These are phyloP conservation scores for Hydrangea macrophylla DNA, from an alignment of 148 eudicot genomes.

Conservation along the genomic window DNA sequence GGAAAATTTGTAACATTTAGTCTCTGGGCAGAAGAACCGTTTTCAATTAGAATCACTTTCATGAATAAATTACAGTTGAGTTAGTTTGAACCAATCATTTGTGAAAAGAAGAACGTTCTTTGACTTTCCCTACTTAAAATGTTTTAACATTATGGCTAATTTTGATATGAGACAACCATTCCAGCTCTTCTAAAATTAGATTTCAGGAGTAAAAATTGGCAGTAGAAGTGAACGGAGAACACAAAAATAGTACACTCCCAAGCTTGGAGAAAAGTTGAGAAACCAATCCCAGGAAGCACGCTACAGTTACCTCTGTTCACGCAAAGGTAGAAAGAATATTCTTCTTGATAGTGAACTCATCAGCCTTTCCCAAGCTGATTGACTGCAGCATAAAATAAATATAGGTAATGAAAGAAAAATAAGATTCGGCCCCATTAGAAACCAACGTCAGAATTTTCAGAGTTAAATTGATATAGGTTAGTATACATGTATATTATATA, in stretches of 20 bases:
- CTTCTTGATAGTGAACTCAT: constrained; percentile 91
- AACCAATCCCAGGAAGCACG: not conserved
- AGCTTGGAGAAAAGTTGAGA: constrained; percentile 2
- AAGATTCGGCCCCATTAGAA: constrained; percentile 2
- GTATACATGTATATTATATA: too few species aligned
- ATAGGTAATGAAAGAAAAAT: not conserved
- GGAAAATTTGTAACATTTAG: too few species aligned
- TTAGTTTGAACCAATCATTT: not conserved
- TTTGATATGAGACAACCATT: not conserved
- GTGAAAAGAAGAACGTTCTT: not conserved
- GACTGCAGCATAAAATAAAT: constrained; percentile 54
- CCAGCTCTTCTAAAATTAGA: not conserved
- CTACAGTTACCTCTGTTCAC: constrained; percentile 17
- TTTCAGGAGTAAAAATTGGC: not conserved
- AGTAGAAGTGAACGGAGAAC: not conserved
- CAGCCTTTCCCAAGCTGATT: constrained; percentile 69
- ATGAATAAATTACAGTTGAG: not conserved
- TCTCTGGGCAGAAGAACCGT: not conserved
- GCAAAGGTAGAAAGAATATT: constrained; percentile 68
- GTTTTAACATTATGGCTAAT: not conserved
- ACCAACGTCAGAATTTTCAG: too few species aligned
- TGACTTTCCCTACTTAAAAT: not conserved
- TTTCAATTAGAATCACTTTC: not conserved
- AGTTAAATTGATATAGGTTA: too few species aligned
- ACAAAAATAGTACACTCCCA: not conserved